Base-by-base conservation (phyloP, 768 basidiomycete species). In the Phanerochaete carnosa region DNA sequence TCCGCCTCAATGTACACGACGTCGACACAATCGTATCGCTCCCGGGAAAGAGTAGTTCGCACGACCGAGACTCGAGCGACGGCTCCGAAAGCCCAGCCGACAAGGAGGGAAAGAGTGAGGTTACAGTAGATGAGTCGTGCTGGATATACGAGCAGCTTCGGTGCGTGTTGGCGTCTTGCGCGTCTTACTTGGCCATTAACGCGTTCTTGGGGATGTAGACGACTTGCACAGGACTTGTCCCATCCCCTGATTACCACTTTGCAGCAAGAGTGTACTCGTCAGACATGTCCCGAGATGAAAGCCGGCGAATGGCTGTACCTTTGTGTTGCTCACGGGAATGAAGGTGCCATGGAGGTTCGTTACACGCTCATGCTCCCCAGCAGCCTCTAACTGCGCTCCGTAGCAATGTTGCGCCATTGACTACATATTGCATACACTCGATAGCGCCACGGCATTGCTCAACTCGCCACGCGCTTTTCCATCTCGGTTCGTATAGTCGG, bases 271-370 rank as follows among this genome's bases (percentile, higher is more conserved):
- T 98, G 95, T 70, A 92, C 88, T 13, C 85, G 92, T 39, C 75
- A 81, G 35, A 84, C 89, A 11, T 99, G 96, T 78, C 93, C 95
- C 1, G 89, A 96, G 75, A 99, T 99, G 96, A 95, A 95, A 73
- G 95, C 95, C n/a, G 93, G 92, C 58, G 94, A 98, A 78, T 98
- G 96, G 96, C 80, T 93, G 29, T 98, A 97, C 74, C 77, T 98
- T 6, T 98, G 96, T 66, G 94, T 95, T 39, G 95, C 94, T 0
- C 95, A 98, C 73, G 94, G 92, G 23, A 92, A 87, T 68, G 91
- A 92, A 59, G 88, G 89, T 11, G 84, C 87, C 53, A 90, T 92
- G 85, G 92, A 94, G 84, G 92, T 91, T 66, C 49, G 82, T 68
- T 33, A 22, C 13, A 2, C 1, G 13, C 9, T 2, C 25, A 22